These are phyloP conservation scores for Rhodomyrtus psidioides DNA, from an alignment of 441 rosid genomes.

Conservation along the genomic window DNA sequence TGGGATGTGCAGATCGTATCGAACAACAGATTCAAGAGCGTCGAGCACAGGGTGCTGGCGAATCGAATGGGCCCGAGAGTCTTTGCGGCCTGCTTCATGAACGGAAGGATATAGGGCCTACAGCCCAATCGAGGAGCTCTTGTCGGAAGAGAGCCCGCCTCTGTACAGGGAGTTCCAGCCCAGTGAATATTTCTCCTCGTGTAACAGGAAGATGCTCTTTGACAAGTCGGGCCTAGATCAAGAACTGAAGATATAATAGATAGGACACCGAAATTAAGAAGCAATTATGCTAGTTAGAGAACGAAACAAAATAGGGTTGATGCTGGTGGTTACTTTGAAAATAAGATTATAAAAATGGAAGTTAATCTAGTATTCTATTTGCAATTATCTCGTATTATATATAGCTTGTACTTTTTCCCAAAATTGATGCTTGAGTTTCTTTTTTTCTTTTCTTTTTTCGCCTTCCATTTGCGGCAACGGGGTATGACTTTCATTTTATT, in stretches of 20 bases:
- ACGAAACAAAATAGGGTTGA: not conserved
- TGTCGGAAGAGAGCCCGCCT: slow-evolving; percentile 46
- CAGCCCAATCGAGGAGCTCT: slow-evolving; percentile 48
- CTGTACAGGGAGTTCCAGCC: slow-evolving; percentile 30
- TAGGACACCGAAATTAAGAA: not conserved
- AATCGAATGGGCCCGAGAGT: slow-evolving; percentile 31
- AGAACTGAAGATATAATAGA: not conserved
- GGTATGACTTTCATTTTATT: not conserved
- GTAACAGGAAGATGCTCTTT: not conserved
- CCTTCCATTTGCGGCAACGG: not conserved
- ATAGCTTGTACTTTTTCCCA: too few species aligned
- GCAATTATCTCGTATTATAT: too few species aligned
- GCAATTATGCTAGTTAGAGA: not conserved
- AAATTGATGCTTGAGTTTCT: too few species aligned
- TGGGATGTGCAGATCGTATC: slow-evolving; percentile 18
- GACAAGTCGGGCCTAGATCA: not conserved
- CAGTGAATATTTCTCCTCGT: slow-evolving; percentile 13
- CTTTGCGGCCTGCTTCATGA: slow-evolving; percentile 46
- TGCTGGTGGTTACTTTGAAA: not conserved
- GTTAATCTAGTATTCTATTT: too few species aligned
- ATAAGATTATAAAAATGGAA: too few species aligned
- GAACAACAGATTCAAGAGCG: slow-evolving; percentile 21
- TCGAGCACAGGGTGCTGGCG: slow-evolving; percentile 27
- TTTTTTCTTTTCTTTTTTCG: not conserved
- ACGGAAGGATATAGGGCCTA: slow-evolving; percentile 14